Base-by-base conservation (phyloP, 352 stramenopile genomes). In the Pelagophyceae sp. region DNA sequence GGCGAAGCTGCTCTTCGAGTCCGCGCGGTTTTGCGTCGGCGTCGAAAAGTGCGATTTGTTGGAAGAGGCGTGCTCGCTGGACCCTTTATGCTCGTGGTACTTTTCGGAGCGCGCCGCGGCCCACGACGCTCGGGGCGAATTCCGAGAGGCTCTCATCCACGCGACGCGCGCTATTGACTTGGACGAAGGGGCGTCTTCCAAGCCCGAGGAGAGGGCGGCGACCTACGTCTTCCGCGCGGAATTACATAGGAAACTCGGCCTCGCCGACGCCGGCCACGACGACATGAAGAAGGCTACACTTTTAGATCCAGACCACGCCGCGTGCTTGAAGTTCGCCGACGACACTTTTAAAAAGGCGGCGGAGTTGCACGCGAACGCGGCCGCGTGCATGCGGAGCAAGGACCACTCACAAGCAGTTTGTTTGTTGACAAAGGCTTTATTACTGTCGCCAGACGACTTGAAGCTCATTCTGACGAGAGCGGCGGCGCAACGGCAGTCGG, bases 291-390 rank as follows among this genome's bases (percentile, higher is more conserved):
- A 35, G 23, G 58, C 58, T 31, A 67, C 23, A 63, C 32, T 54
- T 1, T 45, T 81, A 2, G 75, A 51, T 2, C 78, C 78, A 20
- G 78, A 81, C 23, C 78, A 81, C 76, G 61, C 75, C 0, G 78
- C 81, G 76, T 58, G 77, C 45, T 27, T 65, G 17, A 58, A 17
- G 33, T 81, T 69, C 76, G 74, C 74, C 32, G 70, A 74, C 6
- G 67, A 27, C 5, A 78, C 77, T 35, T 67, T 78, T 32, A 71
- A 81, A 27, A 64, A 25, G 23, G 50, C 31, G 2, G 76, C 61
- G 23, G 60, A 81, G 38, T 60, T 81, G 25, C 81, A 81, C 76
- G 29, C 50, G 38, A 37, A 80, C 35, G 78, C 78, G 17, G 70
- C 78, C 37, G 27, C 27, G 31, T 63, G 50, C 25, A 79, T 80